Evolutionary conservation across 1,139 yeast species (phyloP), one percentile per base, ranked within the genome.

Genomic region (Hemisphaericaspora subhashii): DNA sequence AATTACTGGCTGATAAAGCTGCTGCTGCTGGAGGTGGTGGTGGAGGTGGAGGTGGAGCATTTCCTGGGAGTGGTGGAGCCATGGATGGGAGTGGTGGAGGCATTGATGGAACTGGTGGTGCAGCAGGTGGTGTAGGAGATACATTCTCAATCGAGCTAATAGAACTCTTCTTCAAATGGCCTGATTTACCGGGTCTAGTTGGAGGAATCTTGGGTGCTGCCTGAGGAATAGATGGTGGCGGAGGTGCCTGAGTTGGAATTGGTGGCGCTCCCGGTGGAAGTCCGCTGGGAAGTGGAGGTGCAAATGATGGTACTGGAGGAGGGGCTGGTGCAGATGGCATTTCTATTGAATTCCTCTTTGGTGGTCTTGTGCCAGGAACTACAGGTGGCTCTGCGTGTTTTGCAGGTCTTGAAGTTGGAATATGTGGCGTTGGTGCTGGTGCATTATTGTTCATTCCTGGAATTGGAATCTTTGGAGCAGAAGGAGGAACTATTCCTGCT

Each of bases 401-500:
- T 1, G 28, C 17, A 11, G 50, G 49, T 24, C 49, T 35, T 32
- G 42, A 28, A 5, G 33, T 17, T 12, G 55, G 51, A 3, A 47
- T 28, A 31, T 48, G 42, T 1, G 58, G 57, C 9, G 39, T 33
- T n/a, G n/a, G n/a, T n/a, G n/a, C n/a, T n/a, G n/a, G n/a, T n/a
- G n/a, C n/a, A n/a, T n/a, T n/a, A n/a, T n/a, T n/a, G 10, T 37
- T 12, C 14, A 16, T 8, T 4, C 39, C 30, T 16, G 45, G 38
- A 3, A 47, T 37, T 15, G 61, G 50, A 17, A 50, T 47, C 33
- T 49, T 44, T 17, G 54, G 51, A 5, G 51, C 47, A 4, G 58
- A 52, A 8, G 46, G 32, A 12, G 55, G 53, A 2, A 73, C 62
- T 24, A 66, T 59, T 8, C 69, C 71, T 2, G 74, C 57, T n/a